These are phyloP conservation scores for Russula vinacea DNA, from an alignment of 768 basidiomycete genomes.

Conservation along the genomic window DNA sequence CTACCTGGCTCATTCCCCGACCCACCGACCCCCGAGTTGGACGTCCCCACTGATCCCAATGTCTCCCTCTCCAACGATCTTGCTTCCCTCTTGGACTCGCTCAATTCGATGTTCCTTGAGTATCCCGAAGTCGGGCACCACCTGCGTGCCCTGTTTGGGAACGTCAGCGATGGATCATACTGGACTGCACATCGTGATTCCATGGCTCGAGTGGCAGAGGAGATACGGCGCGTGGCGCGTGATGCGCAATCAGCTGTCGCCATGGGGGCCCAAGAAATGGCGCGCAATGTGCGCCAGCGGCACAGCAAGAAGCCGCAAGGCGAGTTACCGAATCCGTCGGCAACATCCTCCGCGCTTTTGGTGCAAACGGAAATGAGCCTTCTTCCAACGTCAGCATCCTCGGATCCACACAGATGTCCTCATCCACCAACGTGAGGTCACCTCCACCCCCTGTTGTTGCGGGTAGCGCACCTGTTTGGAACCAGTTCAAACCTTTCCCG, in stretches of 20 bases:
- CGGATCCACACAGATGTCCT: background rate
- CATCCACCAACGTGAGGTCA: background rate
- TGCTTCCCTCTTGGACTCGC: conserved; percentile 53
- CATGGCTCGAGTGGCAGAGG: conserved; percentile 55
- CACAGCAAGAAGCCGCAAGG: conserved; percentile 64
- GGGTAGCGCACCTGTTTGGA: conserved; percentile 20
- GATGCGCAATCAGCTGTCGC: conserved; percentile 36
- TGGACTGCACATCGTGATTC: conserved; percentile 63
- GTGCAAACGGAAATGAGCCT: conserved; percentile 29
- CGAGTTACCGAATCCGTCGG: conserved; percentile 62
- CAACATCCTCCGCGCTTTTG: conserved; percentile 55
- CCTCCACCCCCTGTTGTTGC: background rate
- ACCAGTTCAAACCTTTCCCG: conserved; percentile 26
- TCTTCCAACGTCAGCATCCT: background rate
- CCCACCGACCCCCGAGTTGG: conserved; percentile 51
- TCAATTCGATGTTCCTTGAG: conserved; percentile 53
- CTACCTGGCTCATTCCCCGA: conserved; percentile 38
- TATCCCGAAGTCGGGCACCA: conserved; percentile 73
- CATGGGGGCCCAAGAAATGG: conserved; percentile 36
- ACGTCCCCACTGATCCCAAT: conserved; percentile 33
- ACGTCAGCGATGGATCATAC: conserved; percentile 62
- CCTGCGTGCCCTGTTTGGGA: conserved; percentile 59
- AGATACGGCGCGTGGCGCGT: conserved; percentile 48
- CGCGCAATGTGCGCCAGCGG: conserved; percentile 44
- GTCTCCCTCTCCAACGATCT: conserved; percentile 63